A percentile compares a stretch with the other conserved stretches of the same genome.
Conservation (phyloP, 805 yeast genomes). For the Candida maltosa region DNA sequence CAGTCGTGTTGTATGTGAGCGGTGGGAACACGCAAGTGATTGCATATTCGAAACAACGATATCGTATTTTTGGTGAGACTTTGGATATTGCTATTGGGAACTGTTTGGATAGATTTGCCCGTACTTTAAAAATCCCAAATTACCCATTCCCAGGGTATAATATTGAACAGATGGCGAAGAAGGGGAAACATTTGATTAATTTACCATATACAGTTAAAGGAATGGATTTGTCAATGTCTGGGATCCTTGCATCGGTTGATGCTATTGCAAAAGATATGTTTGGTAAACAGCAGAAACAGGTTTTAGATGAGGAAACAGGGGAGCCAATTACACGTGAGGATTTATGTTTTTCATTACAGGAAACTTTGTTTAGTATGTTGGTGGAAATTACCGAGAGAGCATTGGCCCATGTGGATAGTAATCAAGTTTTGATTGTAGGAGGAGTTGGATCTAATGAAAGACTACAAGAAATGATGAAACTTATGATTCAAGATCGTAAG, state of each 20-base stretch:
- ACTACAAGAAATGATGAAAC: slow-evolving; percentile 93
- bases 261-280: slow-evolving; percentile 72
- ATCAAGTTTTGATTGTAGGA: slow-evolving; percentile 91
- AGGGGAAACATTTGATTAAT: slow-evolving; percentile 59
- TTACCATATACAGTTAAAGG: slow-evolving; percentile 97
- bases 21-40: slow-evolving; percentile 99
- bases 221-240: slow-evolving; percentile 97
- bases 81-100: slow-evolving; percentile 97
- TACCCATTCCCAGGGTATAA: slow-evolving; percentile 97
- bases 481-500: slow-evolving; percentile 81
- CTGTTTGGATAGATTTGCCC: slow-evolving; percentile 92
- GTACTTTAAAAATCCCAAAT: slow-evolving; percentile 83
- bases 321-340: slow-evolving; percentile 74
- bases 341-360: slow-evolving; percentile 89
- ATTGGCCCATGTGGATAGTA: slow-evolving; percentile 92
- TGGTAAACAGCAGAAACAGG: slow-evolving; percentile 39
- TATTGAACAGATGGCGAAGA: slow-evolving; percentile 89
- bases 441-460: slow-evolving; percentile 97
- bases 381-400: slow-evolving; percentile 98
- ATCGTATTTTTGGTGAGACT: slow-evolving; percentile 98
- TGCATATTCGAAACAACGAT: slow-evolving; percentile 90
- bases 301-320: slow-evolving; percentile 39
- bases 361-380: slow-evolving; percentile 89
- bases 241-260: slow-evolving; percentile 84
- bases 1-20: slow-evolving; percentile 93